phyloP scores from a whole-genome alignment of 371 early-diverging fungal genomes.

The Parasitella parasitica region DNA sequence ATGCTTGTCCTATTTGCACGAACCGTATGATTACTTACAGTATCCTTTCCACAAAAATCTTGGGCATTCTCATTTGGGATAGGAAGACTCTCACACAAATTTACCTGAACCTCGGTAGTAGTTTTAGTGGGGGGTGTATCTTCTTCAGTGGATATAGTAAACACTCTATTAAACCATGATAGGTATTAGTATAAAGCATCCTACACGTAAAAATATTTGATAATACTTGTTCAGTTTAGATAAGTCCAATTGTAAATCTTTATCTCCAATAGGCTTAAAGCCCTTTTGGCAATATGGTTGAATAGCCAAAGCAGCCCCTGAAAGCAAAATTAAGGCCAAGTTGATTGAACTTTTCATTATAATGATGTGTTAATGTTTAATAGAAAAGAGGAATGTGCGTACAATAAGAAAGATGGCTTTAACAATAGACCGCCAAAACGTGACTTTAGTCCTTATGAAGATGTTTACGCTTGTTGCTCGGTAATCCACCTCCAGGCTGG shows the following conservation, averaged over 20 bases:
- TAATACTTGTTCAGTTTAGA: conserved; percentile 29
- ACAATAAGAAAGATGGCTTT: background rate
- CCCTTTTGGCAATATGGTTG: conserved; percentile 28
- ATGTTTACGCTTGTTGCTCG: conserved; percentile 18
- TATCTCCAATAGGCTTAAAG: conserved; percentile 25
- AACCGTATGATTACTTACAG: conserved; percentile 19
- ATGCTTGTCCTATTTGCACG: background rate
- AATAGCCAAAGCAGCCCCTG: conserved; percentile 13
- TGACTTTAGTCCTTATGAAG: conserved; percentile 20
- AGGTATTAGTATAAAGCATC: background rate
- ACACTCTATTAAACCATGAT: conserved; percentile 5
- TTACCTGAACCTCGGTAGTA: conserved; percentile 18
- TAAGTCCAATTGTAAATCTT: conserved; percentile 23
- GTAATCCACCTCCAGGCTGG: conserved; percentile 42
- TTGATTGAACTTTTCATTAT: conserved; percentile 5
- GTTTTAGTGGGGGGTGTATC: conserved; percentile 17
- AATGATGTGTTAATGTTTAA: background rate
- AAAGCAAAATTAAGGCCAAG: conserved; percentile 9
- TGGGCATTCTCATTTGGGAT: conserved; percentile 16
- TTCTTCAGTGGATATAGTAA: conserved; percentile 13
- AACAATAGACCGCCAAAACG: background rate
- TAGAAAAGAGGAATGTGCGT: background rate
- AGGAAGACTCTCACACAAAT: conserved; percentile 26
- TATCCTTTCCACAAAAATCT: conserved; percentile 16
- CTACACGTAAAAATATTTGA: background rate